Conservation (phyloP, 2,329 filamentous ascomycete species). For the Paecilomyces sp. region DNA sequence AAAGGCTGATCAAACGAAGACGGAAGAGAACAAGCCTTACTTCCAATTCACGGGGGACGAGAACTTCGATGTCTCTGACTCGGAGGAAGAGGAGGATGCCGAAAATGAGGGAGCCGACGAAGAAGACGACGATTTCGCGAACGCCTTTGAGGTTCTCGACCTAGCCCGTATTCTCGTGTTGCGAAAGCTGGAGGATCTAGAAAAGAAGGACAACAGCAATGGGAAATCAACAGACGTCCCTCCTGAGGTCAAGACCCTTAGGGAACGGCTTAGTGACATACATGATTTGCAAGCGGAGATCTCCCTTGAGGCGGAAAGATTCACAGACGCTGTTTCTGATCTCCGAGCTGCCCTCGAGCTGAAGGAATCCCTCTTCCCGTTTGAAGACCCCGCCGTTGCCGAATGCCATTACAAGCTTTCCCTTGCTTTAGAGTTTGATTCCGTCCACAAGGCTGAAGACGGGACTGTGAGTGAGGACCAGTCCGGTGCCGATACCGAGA, state of each 20-base stretch:
- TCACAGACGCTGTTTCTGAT: conserved; percentile 79
- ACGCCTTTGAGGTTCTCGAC: conserved; percentile 58
- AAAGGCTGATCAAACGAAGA: conserved; percentile 9
- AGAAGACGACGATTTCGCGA: conserved; percentile 58
- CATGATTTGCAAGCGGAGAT: conserved; percentile 94
- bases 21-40: conserved; percentile 49
- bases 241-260: conserved; percentile 52
- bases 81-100: conserved; percentile 34
- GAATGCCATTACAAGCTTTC: conserved; percentile 97
- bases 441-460: conserved; percentile 46
- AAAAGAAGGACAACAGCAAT: conserved; percentile 38
- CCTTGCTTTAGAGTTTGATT: conserved; percentile 87
- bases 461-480: conserved; percentile 33
- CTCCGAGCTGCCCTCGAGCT: conserved; percentile 68
- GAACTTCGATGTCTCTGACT: conserved; percentile 77
- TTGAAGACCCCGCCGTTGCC: conserved; percentile 77
- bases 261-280: conserved; percentile 83
- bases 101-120: conserved; percentile 48
- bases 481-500: conserved; percentile 42
- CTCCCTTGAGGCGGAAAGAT: conserved; percentile 92
- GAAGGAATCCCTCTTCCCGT: conserved; percentile 69
- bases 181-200: conserved; percentile 47
- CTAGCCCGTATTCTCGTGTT: conserved; percentile 53
- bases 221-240: conserved; percentile 40
- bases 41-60: conserved; percentile 95